Conservation (phyloP, 2,329 filamentous ascomycete species). For the Chalaropsis ovoidea region DNA sequence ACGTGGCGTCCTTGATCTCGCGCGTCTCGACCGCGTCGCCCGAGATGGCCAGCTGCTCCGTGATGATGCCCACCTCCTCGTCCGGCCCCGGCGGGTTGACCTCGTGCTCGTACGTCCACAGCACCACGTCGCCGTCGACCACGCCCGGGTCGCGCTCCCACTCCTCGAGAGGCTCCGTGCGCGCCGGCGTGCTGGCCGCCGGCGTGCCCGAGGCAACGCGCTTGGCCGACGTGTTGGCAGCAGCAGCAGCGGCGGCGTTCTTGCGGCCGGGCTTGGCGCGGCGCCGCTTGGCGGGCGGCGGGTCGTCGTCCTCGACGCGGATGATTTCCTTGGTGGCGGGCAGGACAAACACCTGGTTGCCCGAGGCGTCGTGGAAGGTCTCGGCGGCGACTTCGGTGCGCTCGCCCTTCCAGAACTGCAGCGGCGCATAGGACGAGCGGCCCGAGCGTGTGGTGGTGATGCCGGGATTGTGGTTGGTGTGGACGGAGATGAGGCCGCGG, state of each 20-base stretch:
- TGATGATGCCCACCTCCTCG: slow-evolving; percentile 44
- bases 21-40: slow-evolving; percentile 47
- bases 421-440: slow-evolving; percentile 63
- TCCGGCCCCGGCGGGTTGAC: slow-evolving; percentile 43
- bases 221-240: neutral
- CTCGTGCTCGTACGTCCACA: slow-evolving; percentile 53
- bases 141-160: slow-evolving; percentile 62
- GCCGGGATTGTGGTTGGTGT: slow-evolving; percentile 37
- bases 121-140: slow-evolving; percentile 52
- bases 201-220: slow-evolving; percentile 30
- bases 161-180: slow-evolving; percentile 50
- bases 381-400: slow-evolving; percentile 58
- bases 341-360: slow-evolving; percentile 39
- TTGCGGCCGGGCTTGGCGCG: slow-evolving; percentile 23
- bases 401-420: slow-evolving; percentile 83
- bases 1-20: slow-evolving; percentile 56
- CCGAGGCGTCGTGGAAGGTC: slow-evolving; percentile 35
- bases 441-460: slow-evolving; percentile 61
- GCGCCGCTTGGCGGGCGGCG: slow-evolving; percentile 31
- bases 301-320: slow-evolving; percentile 53
- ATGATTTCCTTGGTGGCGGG: slow-evolving; percentile 67
- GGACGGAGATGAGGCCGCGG: slow-evolving; percentile 45
- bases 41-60: slow-evolving; percentile 49
- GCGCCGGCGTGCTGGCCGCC: slow-evolving; percentile 35
- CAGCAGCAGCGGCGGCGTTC: neutral